A percentile compares a stretch with the other conserved stretches of the same genome.
Conservation (phyloP, 768 basidiomycete species). For the Phanerochaete carnosa region DNA sequence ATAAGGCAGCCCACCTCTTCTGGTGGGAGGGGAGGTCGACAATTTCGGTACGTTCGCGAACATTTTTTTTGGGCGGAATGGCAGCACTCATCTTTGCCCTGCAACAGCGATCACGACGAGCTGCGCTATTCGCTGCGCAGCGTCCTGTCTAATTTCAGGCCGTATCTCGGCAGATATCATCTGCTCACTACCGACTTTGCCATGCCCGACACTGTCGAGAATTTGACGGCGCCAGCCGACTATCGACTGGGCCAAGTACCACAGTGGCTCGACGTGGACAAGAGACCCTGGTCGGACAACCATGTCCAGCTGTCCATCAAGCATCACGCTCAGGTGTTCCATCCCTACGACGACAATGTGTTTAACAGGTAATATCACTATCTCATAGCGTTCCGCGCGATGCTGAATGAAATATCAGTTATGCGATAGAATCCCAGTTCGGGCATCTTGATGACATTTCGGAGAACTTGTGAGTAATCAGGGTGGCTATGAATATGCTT, state of each 20-base stretch:
- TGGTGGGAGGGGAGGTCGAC: conserved; percentile 14
- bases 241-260: conserved; percentile 35
- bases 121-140: conserved; percentile 34
- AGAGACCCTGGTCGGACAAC: conserved; percentile 22
- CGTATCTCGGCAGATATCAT: conserved; percentile 27
- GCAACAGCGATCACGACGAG: conserved; percentile 34
- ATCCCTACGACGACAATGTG: conserved; percentile 17
- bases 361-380: conserved; percentile 31
- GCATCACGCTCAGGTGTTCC: conserved; percentile 30
- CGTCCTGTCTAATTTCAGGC: conserved; percentile 27
- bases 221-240: neutral
- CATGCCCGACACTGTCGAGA: conserved; percentile 11
- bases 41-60: conserved; percentile 19
- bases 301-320: conserved; percentile 25
- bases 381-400: neutral
- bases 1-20: conserved; percentile 17
- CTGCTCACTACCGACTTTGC: conserved; percentile 34
- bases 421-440: conserved; percentile 34
- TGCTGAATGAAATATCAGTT: conserved; percentile 18
- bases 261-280: conserved; percentile 34
- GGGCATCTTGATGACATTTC: conserved; percentile 28
- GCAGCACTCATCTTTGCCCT: no score
- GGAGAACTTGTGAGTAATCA: conserved; percentile 27
- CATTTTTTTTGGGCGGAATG: no score
- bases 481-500: neutral